phyloP scores from a whole-genome alignment of 2,329 filamentous ascomycete species.

The Neofusicoccum sp. region DNA sequence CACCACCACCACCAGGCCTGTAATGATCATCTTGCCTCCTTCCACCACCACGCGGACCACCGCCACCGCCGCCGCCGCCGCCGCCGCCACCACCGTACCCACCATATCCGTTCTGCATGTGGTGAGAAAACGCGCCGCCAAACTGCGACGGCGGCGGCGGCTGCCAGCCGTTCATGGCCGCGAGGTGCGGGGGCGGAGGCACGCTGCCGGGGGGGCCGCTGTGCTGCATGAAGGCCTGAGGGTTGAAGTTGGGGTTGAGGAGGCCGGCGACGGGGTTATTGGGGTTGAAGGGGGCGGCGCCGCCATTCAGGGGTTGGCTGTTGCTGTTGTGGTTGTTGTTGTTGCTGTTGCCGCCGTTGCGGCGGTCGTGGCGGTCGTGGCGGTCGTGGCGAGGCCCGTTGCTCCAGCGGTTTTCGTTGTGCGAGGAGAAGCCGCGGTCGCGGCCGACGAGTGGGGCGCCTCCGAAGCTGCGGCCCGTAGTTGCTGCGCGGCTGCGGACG shows the following conservation, averaged over 20 bases:
- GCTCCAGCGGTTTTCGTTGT: constrained; percentile 19
- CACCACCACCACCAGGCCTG: constrained; percentile 4
- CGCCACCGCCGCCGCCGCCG: constrained; percentile 11
- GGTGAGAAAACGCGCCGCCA: constrained; percentile 21
- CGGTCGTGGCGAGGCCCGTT: constrained; percentile 26
- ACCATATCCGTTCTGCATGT: constrained; percentile 12
- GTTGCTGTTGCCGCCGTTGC: constrained; percentile 18
- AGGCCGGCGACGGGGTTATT: constrained; percentile 29
- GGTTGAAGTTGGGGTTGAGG: constrained; percentile 27
- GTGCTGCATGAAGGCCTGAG: constrained; percentile 22
- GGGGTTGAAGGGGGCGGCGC: constrained; percentile 19
- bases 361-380: constrained; percentile 25
- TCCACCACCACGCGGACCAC: constrained; percentile 14
- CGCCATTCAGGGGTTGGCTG: constrained; percentile 1
- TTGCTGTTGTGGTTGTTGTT: constrained; percentile 18
- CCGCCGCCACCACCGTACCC: constrained; percentile 7
- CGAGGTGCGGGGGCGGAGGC: constrained; percentile 25
- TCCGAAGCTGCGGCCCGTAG: constrained; percentile 67
- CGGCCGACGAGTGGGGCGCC: constrained; percentile 60
- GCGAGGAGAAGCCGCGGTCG: constrained; percentile 39
- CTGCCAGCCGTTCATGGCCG: constrained; percentile 26
- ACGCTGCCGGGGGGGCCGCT: constrained; percentile 29
- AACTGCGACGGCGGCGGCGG: constrained; percentile 26
- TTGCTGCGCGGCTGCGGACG: constrained; percentile 64
- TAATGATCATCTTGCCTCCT: constrained; percentile 26